Conservation (phyloP, 83 land plant species). For the Picea mariana region DNA sequence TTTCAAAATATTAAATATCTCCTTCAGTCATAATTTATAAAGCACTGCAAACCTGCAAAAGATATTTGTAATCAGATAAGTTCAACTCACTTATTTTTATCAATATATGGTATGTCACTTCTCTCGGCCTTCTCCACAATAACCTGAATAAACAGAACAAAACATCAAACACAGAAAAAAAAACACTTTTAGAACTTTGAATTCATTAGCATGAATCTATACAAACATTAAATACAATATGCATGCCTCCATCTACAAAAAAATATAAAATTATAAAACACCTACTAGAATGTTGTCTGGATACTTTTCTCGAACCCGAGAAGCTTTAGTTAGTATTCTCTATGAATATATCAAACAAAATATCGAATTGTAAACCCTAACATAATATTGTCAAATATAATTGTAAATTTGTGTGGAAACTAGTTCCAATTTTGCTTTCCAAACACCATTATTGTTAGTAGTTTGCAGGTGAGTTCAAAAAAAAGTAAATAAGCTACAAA, state of each 20-base stretch:
- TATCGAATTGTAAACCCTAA: background rate
- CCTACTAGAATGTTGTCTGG: constrained; percentile 54
- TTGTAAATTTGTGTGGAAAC: too few species aligned
- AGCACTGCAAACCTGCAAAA: background rate
- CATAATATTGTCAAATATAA: too few species aligned
- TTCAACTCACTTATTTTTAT: constrained; percentile 51
- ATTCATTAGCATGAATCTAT: background rate
- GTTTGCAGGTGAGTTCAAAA: background rate
- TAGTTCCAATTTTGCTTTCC: background rate
- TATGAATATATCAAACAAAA: constrained; percentile 21
- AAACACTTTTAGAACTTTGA: background rate
- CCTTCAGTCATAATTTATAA: background rate
- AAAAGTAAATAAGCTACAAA: too few species aligned
- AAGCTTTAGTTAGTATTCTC: constrained; percentile 49
- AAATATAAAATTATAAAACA: background rate
- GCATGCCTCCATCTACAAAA: background rate
- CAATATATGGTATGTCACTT: constrained; percentile 52
- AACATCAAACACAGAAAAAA: background rate
- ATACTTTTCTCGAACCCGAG: constrained; percentile 50
- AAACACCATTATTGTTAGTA: background rate
- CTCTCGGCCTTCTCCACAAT: constrained; percentile 60
- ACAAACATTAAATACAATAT: too few species aligned
- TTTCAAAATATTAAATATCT: background rate
- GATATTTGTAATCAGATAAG: background rate
- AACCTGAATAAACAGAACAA: constrained; percentile 26